phyloP scores from a whole-genome alignment of 495 filamentous ascomycete genomes.

The Penicillium fimorum region DNA sequence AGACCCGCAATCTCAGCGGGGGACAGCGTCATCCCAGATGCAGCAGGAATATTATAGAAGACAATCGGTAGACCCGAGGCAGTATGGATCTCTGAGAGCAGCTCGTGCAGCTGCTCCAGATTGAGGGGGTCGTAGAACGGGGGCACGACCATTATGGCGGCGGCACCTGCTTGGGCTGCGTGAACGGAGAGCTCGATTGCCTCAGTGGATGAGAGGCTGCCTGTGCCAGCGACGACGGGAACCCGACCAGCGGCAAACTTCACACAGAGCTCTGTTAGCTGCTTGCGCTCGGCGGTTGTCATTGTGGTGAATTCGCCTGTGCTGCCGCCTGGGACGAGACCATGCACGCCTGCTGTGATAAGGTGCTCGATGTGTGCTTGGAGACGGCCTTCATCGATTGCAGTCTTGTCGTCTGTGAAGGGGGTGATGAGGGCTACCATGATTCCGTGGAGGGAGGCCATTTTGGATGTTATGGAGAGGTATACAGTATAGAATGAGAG shows the following conservation, averaged over 20 bases:
- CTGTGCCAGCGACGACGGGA: conserved; percentile 37
- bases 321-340: conserved; percentile 41
- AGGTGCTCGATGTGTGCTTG: conserved; percentile 39
- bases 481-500: background rate
- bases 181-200: conserved; percentile 37
- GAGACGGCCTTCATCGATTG: conserved; percentile 33
- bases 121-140: conserved; percentile 40
- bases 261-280: conserved; percentile 38
- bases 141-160: conserved; percentile 39
- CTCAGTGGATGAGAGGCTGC: conserved; percentile 28
- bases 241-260: conserved; percentile 36
- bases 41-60: conserved; percentile 39
- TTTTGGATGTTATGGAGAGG: conserved; percentile 10
- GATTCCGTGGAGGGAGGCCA: conserved; percentile 30
- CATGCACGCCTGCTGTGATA: conserved; percentile 35
- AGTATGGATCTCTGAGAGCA: conserved; percentile 30
- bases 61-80: conserved; percentile 32
- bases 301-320: conserved; percentile 42
- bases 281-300: conserved; percentile 34
- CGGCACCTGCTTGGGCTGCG: conserved; percentile 32
- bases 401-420: conserved; percentile 34
- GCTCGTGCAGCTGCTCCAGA: conserved; percentile 30
- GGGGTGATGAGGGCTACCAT: conserved; percentile 42
- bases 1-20: conserved; percentile 31
- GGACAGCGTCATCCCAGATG: conserved; percentile 25